A percentile compares a stretch with the other conserved stretches of the same genome.
These are phyloP conservation scores for Epichloe baconii DNA, from an alignment of 2,329 filamentous ascomycete species.

Conservation along the genomic window DNA sequence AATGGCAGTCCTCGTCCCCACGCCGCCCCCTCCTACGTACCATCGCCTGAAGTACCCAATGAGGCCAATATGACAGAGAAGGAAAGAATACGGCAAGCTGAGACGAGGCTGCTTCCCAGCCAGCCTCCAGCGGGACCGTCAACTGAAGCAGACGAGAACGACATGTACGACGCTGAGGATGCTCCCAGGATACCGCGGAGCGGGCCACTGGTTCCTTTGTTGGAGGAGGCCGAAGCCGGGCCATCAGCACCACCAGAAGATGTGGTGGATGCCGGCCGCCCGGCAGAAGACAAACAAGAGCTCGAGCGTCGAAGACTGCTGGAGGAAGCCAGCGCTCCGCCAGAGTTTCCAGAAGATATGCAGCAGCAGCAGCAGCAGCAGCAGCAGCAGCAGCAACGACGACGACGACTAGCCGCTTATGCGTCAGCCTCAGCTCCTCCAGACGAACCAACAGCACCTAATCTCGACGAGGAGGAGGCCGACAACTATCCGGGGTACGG, in stretches of 20 bases:
- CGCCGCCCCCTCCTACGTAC: slow-evolving; percentile 35
- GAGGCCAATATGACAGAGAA: slow-evolving; percentile 66
- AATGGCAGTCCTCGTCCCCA: slow-evolving; percentile 10
- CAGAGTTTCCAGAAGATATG: slow-evolving; percentile 41
- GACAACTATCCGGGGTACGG: slow-evolving; percentile 25
- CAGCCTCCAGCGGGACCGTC: slow-evolving; percentile 41
- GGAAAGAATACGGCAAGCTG: slow-evolving; percentile 62
- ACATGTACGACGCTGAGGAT: slow-evolving; percentile 37
- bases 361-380: slow-evolving; percentile 19
- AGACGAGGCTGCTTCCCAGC: slow-evolving; percentile 69
- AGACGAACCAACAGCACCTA: slow-evolving; percentile 40
- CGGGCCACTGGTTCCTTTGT: slow-evolving; percentile 6
- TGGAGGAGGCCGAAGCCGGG: slow-evolving; percentile 10
- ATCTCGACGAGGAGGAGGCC: slow-evolving; percentile 41
- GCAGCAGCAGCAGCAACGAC: slow-evolving; percentile 13
- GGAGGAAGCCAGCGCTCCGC: slow-evolving; percentile 50
- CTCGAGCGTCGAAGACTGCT: slow-evolving; percentile 54
- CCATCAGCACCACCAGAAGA: slow-evolving; percentile 34
- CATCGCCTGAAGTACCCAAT: slow-evolving; percentile 44
- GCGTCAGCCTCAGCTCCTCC: slow-evolving; percentile 16
- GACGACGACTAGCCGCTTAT: slow-evolving; percentile 12
- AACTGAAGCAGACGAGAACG: slow-evolving; percentile 29
- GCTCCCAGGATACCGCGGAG: slow-evolving; percentile 15
- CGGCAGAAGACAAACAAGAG: slow-evolving; percentile 64
- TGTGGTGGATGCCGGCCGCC: slow-evolving; percentile 21